Evolutionary conservation across 1,139 yeast species (phyloP), one percentile per base, ranked within the genome.

Genomic region (Candida sojae): DNA sequence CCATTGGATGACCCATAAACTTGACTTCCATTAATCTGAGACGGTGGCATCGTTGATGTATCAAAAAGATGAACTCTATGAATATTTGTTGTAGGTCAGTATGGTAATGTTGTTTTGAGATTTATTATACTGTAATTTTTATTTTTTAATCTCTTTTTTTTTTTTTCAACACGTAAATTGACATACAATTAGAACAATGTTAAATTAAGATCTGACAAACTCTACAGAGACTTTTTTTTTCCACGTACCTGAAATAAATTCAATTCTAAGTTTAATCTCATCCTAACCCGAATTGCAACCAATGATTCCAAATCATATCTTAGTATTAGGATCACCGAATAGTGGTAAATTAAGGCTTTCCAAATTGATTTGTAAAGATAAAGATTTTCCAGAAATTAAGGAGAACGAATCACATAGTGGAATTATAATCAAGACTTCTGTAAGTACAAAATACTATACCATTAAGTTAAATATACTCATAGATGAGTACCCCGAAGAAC

Each of bases 301-400:
- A 12, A 63, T 63, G 67, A 52, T 63, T 28, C 66, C 68, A 3
- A 71, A 71, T 55, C 71, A 74, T 50, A 64, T 75, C 4, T 57
- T 75, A 46, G 53, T 75, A 5, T 46, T 75, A 25, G 80, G 80
- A 3, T 59, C 71, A 1, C 76, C 79, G 1, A 48, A 57, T 30
- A 60, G 68, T 4, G 79, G 79, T 1, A 74, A 75, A 51, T 43
- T 73, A 26, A 53, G 71, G 30, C 50, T 70, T 0, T 64, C 68
- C 2, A 57, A 65, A 35, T 49, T 52, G 17, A 51, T 73, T 25
- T 28, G 45, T 11, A 39, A 43, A n/a, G 50, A 53, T 21, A 49
- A 45, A 45, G 50, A 50, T 1, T 42, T 50, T 9, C 49, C 51
- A 6, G 48, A 48, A 4, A 52, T 45, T 1, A 47, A 48, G 2